A percentile compares a stretch with the other conserved stretches of the same genome.
Evolutionary conservation across 225 moss, liverwort and hornwort genomes (phyloP).

Genomic region (Takakia lepidozioides): DNA sequence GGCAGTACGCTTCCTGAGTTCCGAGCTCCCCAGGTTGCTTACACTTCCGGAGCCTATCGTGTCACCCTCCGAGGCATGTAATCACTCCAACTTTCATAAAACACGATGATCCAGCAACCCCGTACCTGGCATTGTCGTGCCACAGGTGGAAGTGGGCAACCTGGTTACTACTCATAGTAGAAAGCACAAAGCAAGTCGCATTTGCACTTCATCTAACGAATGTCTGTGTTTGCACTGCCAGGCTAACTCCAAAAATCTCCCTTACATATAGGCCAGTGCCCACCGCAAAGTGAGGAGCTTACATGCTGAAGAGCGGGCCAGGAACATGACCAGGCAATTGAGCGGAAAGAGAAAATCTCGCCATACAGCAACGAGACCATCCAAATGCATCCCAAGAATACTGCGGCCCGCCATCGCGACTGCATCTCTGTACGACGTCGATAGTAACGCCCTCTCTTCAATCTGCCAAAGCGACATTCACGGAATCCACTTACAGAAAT

Average conservation of each 20-base stretch:
- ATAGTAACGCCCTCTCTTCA: too few species aligned
- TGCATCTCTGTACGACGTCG: conserved; percentile 43
- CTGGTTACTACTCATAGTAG: not conserved
- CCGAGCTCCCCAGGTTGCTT: too few species aligned
- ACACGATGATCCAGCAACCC: too few species aligned
- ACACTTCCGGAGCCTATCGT: not conserved
- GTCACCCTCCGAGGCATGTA: too few species aligned
- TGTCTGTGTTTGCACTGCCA: not conserved
- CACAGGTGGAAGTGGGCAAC: too few species aligned
- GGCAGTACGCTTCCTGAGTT: too few species aligned
- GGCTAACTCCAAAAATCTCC: not conserved
- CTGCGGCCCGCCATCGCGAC: conserved; percentile 51
- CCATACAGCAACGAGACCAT: conserved; percentile 54
- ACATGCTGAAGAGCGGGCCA: conserved; percentile 58
- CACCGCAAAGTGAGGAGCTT: conserved; percentile 8
- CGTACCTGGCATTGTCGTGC: too few species aligned
- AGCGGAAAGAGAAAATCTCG: conserved; percentile 60
- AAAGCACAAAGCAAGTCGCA: not conserved
- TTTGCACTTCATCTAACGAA: not conserved
- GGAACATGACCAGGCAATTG: conserved; percentile 39
- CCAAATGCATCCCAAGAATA: conserved; percentile 53
- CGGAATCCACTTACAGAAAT: too few species aligned
- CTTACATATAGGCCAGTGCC: not conserved
- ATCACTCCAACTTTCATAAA: too few species aligned
- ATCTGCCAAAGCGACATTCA: too few species aligned